Conservation (phyloP, 1,284 basidiomycete species). For the Mycena citricolor region DNA sequence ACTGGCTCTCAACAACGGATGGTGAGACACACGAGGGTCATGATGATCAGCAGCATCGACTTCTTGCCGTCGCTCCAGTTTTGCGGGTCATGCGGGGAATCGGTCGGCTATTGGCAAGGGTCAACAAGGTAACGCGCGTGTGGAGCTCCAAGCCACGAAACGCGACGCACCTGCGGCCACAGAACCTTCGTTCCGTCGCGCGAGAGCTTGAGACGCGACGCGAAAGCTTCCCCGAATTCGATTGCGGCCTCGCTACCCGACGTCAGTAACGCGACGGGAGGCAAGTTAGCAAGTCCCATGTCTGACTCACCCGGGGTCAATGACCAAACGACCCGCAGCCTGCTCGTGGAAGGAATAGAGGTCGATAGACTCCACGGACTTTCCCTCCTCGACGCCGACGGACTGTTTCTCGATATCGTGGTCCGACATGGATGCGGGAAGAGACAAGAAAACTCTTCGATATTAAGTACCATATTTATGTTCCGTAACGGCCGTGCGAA, state of each 20-base stretch:
- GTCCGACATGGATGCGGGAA: constrained; percentile 19
- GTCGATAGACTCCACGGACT: constrained; percentile 35
- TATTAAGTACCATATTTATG: no score
- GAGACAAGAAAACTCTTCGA: not conserved
- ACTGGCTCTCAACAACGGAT: not conserved
- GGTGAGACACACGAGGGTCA: constrained; percentile 41
- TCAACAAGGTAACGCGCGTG: constrained; percentile 47
- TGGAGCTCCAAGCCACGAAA: constrained; percentile 42
- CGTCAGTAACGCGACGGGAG: no score
- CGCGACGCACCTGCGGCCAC: constrained; percentile 37
- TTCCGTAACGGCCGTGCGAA: no score
- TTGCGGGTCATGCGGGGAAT: constrained; percentile 64
- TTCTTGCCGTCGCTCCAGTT: constrained; percentile 55
- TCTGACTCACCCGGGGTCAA: constrained; percentile 54
- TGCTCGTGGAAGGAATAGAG: constrained; percentile 54
- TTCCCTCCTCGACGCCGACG: constrained; percentile 11
- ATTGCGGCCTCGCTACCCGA: constrained; percentile 34
- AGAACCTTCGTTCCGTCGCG: constrained; percentile 46
- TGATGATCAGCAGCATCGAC: constrained; percentile 54
- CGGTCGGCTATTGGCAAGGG: constrained; percentile 63
- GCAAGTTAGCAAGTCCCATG: constrained; percentile 5
- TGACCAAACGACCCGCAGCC: constrained; percentile 57
- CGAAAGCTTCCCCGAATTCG: constrained; percentile 35
- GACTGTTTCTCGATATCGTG: constrained; percentile 14
- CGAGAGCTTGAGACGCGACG: constrained; percentile 33